Evolutionary conservation across 495 filamentous ascomycete species (phyloP).

Genomic region (Lasiosphaeria hispida): DNA sequence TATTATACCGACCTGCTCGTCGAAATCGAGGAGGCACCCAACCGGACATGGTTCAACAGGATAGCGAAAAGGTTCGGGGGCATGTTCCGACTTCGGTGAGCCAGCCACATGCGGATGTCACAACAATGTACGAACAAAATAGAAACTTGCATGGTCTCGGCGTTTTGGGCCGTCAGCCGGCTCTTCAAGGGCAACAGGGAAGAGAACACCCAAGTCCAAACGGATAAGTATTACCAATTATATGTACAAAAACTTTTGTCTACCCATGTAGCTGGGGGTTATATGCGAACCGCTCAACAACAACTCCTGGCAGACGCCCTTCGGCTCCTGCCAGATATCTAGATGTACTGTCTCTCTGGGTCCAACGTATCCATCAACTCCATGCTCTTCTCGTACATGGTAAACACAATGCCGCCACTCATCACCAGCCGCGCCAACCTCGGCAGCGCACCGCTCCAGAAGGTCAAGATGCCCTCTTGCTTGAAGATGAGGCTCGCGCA

Average conservation of each 20-base stretch:
- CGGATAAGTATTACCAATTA: neutral
- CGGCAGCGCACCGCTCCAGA: slow-evolving; percentile 93
- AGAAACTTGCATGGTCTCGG: slow-evolving; percentile 20
- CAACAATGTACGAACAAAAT: slow-evolving; percentile 11
- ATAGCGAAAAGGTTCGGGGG: slow-evolving; percentile 60
- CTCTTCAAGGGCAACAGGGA: neutral
- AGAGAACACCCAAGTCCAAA: slow-evolving; percentile 1
- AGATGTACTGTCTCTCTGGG: slow-evolving; percentile 83
- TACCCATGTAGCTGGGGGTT: slow-evolving; percentile 18
- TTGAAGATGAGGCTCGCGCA: slow-evolving; percentile 82
- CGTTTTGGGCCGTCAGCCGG: slow-evolving; percentile 17
- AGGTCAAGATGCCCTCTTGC: slow-evolving; percentile 84
- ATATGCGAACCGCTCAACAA: slow-evolving; percentile 7
- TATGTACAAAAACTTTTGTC: neutral
- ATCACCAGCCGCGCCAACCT: slow-evolving; percentile 77
- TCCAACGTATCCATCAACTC: slow-evolving; percentile 79
- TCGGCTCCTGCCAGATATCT: slow-evolving; percentile 12
- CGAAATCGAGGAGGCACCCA: slow-evolving; percentile 71
- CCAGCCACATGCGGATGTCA: neutral
- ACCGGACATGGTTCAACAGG: slow-evolving; percentile 55
- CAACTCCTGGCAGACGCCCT: slow-evolving; percentile 1
- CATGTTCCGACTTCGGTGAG: slow-evolving; percentile 55
- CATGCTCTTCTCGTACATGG: slow-evolving; percentile 99
- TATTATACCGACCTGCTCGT: slow-evolving; percentile 71
- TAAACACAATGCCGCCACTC: slow-evolving; percentile 96